Evolutionary conservation across 2,329 filamentous ascomycete genomes (phyloP), one percentile per base, ranked within the genome.

Genomic region (Sclerotinia glacialis): DNA sequence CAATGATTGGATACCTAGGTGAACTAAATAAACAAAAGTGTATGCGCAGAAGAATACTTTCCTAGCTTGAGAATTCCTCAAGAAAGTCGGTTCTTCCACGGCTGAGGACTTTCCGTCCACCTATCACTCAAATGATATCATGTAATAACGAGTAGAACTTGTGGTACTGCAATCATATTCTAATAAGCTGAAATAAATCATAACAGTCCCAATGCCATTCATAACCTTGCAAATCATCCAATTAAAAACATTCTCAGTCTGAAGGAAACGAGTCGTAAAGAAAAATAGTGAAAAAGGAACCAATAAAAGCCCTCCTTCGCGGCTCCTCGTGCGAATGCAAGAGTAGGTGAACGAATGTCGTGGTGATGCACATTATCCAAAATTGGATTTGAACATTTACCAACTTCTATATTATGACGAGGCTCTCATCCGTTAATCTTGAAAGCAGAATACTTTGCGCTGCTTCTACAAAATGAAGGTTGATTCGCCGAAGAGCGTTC

Each of bases 401-500:
- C 44, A 49, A 26, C 44, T 61, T 61, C 58, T 61, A 61, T 61
- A 61, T 61, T 61, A 61, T 61, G 28, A 21, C 37, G 58, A 61
- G 28, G 46, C 58, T n/a, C 18, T 37, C 5, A 61, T 61, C 49
- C 31, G 8, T 49, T 31, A 65, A 44, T 40, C 40, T 23, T 53
- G 34, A 34, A 60, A 58, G 21, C 26, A 26, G 14, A 28, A 68
- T 71, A 64, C 44, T 49, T 37, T 31, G 31, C 1, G n/a, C 49
- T 8, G 14, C 44, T 49, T 73, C 70, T 65, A 89, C 65, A 90
- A 93, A 79, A 99, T 96, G 81, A 98, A 99, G 23, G 93, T 97
- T 5, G 95, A 92, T 81, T 99, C 95, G 67, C 85, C 86, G 79
- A 96, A 96, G 65, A 96, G 79, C 52, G 80, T 82, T 55, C 95